Conservation (phyloP, 1,139 yeast genomes). For the Hyphopichia buzzinii region DNA sequence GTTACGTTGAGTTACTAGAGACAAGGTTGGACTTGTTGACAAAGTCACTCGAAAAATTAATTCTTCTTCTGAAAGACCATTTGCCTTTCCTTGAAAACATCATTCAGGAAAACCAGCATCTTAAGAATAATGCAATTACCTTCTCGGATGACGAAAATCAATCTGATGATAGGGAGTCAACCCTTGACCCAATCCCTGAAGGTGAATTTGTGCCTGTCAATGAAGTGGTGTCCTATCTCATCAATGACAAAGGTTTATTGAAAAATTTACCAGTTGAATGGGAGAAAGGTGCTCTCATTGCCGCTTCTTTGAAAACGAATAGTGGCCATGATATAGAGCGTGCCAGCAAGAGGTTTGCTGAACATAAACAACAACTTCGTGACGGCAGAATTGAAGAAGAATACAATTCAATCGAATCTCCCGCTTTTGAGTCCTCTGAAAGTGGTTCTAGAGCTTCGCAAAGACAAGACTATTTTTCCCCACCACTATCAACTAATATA, state of each 20-base stretch:
- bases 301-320: slow-evolving; percentile 27
- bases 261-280: slow-evolving; percentile 42
- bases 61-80: slow-evolving; percentile 35
- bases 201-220: slow-evolving; percentile 45
- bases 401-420: not conserved
- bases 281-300: slow-evolving; percentile 44
- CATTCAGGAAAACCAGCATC: slow-evolving; percentile 3
- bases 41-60: slow-evolving; percentile 47
- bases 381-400: not conserved
- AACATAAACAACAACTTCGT: slow-evolving; percentile 19
- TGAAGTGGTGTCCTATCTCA: slow-evolving; percentile 44
- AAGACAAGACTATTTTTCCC: slow-evolving; percentile 2
- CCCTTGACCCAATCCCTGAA: slow-evolving; percentile 1
- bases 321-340: slow-evolving; percentile 19
- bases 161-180: not conserved
- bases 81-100: slow-evolving; percentile 29
- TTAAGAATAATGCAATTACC: not conserved
- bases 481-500: no score
- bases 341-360: slow-evolving; percentile 32
- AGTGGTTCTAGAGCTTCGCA: not conserved
- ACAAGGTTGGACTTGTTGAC: slow-evolving; percentile 63
- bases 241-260: slow-evolving; percentile 36
- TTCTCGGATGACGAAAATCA: slow-evolving; percentile 3
- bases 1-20: slow-evolving; percentile 70
- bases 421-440: not conserved